Percentiles rank a stretch among this genome's conserved stretches.
Evolutionary conservation across 768 basidiomycete genomes (phyloP).

Genomic region (Russula sp.): DNA sequence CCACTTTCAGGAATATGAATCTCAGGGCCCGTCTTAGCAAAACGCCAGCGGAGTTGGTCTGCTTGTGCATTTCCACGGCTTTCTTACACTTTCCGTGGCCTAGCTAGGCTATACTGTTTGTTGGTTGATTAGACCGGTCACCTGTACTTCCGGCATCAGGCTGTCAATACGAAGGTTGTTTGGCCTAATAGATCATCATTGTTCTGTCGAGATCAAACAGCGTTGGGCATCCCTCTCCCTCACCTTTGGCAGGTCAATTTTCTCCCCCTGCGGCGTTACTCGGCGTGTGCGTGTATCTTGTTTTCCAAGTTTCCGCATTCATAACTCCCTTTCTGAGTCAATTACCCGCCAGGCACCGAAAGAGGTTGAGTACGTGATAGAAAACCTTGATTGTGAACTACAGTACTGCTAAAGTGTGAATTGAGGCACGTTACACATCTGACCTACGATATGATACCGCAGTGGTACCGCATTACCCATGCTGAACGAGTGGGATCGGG

Average conservation of each 20-base stretch:
- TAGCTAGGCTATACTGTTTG: neutral
- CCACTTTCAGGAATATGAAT: too few species aligned
- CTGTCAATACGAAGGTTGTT: neutral
- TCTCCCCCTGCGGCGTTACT: neutral
- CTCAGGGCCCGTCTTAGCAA: neutral
- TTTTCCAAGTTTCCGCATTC: neutral
- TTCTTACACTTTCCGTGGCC: neutral
- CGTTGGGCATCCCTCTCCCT: neutral
- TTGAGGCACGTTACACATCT: too few species aligned
- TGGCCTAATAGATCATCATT: neutral
- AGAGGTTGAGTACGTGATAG: too few species aligned
- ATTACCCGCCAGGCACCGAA: neutral
- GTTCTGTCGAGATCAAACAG: neutral
- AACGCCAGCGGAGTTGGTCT: neutral
- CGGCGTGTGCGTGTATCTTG: too few species aligned
- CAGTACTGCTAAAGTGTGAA: too few species aligned
- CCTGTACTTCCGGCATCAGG: neutral
- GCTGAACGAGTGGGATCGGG: conserved; percentile 26
- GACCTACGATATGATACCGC: too few species aligned
- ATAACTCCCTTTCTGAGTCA: neutral
- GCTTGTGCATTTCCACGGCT: neutral
- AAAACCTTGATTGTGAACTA: too few species aligned
- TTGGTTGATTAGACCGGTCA: neutral
- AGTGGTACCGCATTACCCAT: neutral
- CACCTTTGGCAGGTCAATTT: neutral